These are phyloP conservation scores for Penicillium arizonense DNA, from an alignment of 495 filamentous ascomycete genomes.

Conservation along the genomic window DNA sequence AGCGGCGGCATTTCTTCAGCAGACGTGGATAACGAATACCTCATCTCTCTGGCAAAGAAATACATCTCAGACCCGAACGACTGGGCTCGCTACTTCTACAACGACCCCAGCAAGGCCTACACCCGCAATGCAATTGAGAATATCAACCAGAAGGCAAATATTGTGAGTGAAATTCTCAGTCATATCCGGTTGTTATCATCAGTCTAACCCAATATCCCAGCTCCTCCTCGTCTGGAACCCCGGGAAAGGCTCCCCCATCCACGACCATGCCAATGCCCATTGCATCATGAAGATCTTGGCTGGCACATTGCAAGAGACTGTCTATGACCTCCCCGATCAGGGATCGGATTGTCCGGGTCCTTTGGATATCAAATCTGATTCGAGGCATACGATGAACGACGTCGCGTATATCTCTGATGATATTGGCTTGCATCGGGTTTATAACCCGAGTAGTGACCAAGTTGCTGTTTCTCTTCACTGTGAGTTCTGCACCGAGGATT, in stretches of 20 bases:
- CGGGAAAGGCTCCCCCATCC: slow-evolving; percentile 74
- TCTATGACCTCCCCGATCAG: slow-evolving; percentile 64
- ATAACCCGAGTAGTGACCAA: slow-evolving; percentile 64
- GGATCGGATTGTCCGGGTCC: slow-evolving; percentile 15
- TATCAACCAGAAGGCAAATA: slow-evolving; percentile 38
- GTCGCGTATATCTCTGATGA: slow-evolving; percentile 79
- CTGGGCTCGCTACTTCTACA: slow-evolving; percentile 33
- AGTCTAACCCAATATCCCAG: slow-evolving; percentile 30
- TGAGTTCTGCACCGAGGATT: slow-evolving; percentile 36
- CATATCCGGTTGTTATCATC: not conserved
- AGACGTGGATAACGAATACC: slow-evolving; percentile 26
- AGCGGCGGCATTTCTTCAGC: slow-evolving; percentile 28
- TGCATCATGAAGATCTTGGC: slow-evolving; percentile 59
- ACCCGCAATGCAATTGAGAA: slow-evolving; percentile 39
- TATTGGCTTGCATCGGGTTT: slow-evolving; percentile 78
- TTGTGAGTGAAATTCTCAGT: slow-evolving; percentile 11
- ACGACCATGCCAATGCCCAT: slow-evolving; percentile 83
- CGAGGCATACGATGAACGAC: slow-evolving; percentile 45
- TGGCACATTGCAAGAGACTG: slow-evolving; percentile 68
- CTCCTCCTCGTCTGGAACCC: slow-evolving; percentile 89
- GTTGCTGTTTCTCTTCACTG: slow-evolving; percentile 81
- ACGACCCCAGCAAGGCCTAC: slow-evolving; percentile 38
- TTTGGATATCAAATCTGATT: slow-evolving; percentile 25
- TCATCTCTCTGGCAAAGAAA: slow-evolving; percentile 30
- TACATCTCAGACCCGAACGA: slow-evolving; percentile 33